Evolutionary conservation across 768 basidiomycete genomes (phyloP), one percentile per base, ranked within the genome.

Genomic region (Vararia minispora): DNA sequence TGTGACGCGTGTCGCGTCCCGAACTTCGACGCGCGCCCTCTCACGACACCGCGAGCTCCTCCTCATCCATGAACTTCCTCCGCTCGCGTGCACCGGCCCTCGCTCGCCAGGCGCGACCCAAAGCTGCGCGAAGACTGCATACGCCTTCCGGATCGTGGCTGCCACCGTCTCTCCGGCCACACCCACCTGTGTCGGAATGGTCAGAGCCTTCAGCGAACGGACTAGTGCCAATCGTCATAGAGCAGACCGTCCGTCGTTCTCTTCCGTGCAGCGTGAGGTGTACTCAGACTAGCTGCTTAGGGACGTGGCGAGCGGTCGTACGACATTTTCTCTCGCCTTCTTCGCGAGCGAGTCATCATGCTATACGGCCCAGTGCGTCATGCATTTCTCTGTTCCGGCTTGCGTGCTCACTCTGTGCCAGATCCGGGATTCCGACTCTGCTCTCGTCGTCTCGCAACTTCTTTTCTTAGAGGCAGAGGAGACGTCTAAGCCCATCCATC

Each of bases 381-480:
- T 21, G 16, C 33, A 13, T 21, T 24, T 32, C 12, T 9, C 4
- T 9, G 9, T 12, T 37, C 27, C 38, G 16, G 9, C 16, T 23
- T 16, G 17, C 14, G 28, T 25, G n/a, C 20, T n/a, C 22, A 30
- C 29, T 11, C 8, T 23, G n/a, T 10, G 10, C 12, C 20, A 95
- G 91, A 89, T 97, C 55, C 74, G 76, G 47, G 92, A 95, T 60
- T 71, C 74, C n/a, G 80, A 88, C 50, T 84, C 92, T 1, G 83
- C 90, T 4, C 66, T 95, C 41, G 71, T 79, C 24, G 89, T 95
- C 6, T 88, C 92, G 1, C 92, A 97, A 53, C 67, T 98, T 6
- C 76, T 98, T 28, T 97, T 94, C 59, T 69, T 97, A 42, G 94
- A 98, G 65, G 92, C 94, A 1, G 92, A 94, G 58, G 91, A 97